Percentiles rank a stretch among this genome's conserved stretches.
Conservation (phyloP, 2,329 filamentous ascomycete species). For the Pseudocercospora cruenta region DNA sequence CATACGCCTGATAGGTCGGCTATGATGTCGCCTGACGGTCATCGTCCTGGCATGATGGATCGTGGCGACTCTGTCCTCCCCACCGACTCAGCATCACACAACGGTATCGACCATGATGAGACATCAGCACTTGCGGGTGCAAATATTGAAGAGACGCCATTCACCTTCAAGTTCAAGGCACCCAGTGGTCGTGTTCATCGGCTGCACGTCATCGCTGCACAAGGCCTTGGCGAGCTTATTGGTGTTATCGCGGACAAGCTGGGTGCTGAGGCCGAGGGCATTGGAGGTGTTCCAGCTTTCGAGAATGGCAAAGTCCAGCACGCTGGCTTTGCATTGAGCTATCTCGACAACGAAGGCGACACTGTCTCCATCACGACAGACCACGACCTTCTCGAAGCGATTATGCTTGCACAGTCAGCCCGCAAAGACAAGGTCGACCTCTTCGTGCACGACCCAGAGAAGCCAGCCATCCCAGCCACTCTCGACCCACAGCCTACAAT, state of each 20-base stretch:
- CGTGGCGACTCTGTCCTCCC: constrained; percentile 84
- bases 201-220: constrained; percentile 78
- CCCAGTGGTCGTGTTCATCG: constrained; percentile 93
- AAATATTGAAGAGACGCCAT: constrained; percentile 68
- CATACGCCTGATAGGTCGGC: constrained; percentile 68
- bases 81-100: constrained; percentile 91
- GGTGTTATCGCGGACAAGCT: constrained; percentile 79
- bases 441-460: constrained; percentile 90
- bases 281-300: constrained; percentile 78
- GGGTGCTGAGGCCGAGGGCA: constrained; percentile 76
- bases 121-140: constrained; percentile 67
- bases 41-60: constrained; percentile 62
- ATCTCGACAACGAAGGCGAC: constrained; percentile 95
- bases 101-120: constrained; percentile 72
- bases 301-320: constrained; percentile 77
- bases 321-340: constrained; percentile 87
- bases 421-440: constrained; percentile 92
- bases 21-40: constrained; percentile 75
- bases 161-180: constrained; percentile 99
- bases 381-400: constrained; percentile 87
- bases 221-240: constrained; percentile 81
- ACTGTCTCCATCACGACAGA: constrained; percentile 96
- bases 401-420: constrained; percentile 76
- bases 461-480: constrained; percentile 74
- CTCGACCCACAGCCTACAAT: constrained; percentile 62